Evolutionary conservation across 805 yeast species (phyloP), one percentile per base, ranked within the genome.

Genomic region (Tetrapisispora phaffii): DNA sequence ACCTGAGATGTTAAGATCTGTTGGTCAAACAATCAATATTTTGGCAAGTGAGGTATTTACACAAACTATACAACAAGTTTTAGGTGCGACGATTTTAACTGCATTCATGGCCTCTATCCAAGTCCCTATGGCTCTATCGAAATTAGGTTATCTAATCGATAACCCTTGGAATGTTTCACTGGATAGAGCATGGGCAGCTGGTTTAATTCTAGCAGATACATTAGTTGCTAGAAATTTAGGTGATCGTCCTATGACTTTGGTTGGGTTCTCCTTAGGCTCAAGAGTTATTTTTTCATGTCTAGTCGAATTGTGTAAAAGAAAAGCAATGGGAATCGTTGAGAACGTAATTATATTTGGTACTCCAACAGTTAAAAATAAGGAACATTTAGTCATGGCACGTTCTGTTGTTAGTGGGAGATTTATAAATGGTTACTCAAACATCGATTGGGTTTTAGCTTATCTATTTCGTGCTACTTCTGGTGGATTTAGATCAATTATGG

Each of bases 81-180:
- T 93, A 32, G 98, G 97, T 42, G 87, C 87, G 12, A 93, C 98
- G 0, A 75, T 93, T 28, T 69, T 93, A 41, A 81, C 88, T 9
- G 90, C 95, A 1, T 73, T 93, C 49, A 87, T 93, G 95, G 76
- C 96, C 15, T 89, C 97, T 1, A 72, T 93, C 41, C 97, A 90
- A 61, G 70, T 85, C 49, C 98, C 98, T 0, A 82, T 93, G 89
- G 82, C 84, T 53, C 71, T 93, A 33, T 79, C 97, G 0, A 93
- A 93, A 57, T 70, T 93, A 35, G 83, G 95, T 2, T 93, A 93
- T 53, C 66, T 93, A 24, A 72, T 93, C 23, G 98, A 93, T 58
- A 93, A 93, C 57, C 98, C 98, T 0, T 93, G 98, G 98, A 90
- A 83, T 58, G 97, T 93, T 5, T 89, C 97, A 0, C 69, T 93